A percentile compares a stretch with the other conserved stretches of the same genome.
Conservation (phyloP, 1,284 basidiomycete genomes). For the Irpex sp. region DNA sequence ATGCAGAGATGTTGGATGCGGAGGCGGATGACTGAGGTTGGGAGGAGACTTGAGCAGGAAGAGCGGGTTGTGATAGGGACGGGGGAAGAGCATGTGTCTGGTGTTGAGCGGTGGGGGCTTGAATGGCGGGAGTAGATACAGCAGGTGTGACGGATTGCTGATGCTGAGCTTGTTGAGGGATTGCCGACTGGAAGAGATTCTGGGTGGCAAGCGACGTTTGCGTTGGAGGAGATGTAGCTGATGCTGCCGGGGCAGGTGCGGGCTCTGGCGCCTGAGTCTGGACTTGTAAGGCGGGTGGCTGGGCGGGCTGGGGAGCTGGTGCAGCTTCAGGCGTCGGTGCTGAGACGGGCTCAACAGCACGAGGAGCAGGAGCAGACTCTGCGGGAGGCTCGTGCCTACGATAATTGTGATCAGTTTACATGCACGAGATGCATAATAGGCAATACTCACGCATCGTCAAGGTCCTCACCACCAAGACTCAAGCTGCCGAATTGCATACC, state of each 20-base stretch:
- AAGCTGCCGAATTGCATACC: conserved; percentile 85
- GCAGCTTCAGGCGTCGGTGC: conserved; percentile 25
- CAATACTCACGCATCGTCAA: conserved; percentile 47
- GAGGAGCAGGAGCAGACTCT: conserved; percentile 1
- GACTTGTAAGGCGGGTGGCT: conserved; percentile 15
- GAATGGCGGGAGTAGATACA: conserved; percentile 21
- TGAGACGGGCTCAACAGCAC: conserved; percentile 22
- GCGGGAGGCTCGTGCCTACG: conserved; percentile 20
- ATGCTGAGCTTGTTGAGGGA: conserved; percentile 41
- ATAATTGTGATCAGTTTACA: neutral
- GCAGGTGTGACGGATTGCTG: conserved; percentile 13
- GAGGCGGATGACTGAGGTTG: conserved; percentile 25
- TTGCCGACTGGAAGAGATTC: conserved; percentile 43
- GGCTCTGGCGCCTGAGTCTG: conserved; percentile 20
- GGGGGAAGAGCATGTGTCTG: conserved; percentile 31
- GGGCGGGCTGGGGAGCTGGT: conserved; percentile 21
- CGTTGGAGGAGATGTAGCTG: conserved; percentile 28
- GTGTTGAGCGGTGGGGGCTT: conserved; percentile 34
- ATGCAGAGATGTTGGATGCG: conserved; percentile 34
- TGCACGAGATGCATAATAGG: neutral
- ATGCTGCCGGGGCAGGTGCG: conserved; percentile 4
- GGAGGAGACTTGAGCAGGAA: conserved; percentile 25
- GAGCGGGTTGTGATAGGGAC: conserved; percentile 36
- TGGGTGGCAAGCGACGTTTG: conserved; percentile 24
- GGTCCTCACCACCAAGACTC: conserved; percentile 62